A percentile compares a stretch with the other conserved stretches of the same genome.
These are phyloP conservation scores for Orbilia quercus DNA, from an alignment of 2,329 filamentous ascomycete genomes.

Conservation along the genomic window DNA sequence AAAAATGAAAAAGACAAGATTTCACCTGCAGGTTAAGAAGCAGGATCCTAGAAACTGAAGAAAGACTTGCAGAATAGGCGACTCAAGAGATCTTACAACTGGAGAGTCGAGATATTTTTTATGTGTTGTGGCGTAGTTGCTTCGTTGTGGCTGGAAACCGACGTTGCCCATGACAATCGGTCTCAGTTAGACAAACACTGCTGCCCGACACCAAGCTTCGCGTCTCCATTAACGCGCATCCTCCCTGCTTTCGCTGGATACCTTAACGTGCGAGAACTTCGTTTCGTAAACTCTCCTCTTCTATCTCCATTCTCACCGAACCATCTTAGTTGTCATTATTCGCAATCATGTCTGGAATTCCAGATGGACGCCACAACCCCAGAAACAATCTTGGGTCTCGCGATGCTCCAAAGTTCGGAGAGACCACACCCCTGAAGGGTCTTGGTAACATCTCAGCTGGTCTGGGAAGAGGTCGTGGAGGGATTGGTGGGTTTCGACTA, in stretches of 20 bases:
- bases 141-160: slow-evolving; percentile 13
- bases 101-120: no score
- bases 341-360: slow-evolving; percentile 45
- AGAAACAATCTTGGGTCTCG: slow-evolving; percentile 46
- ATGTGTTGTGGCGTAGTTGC: background rate
- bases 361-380: slow-evolving; percentile 37
- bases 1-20: background rate
- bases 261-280: no score
- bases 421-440: slow-evolving; percentile 55
- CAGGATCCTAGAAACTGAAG: background rate
- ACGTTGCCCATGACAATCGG: slow-evolving; percentile 55
- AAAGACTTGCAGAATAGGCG: background rate
- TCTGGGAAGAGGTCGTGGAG: slow-evolving; percentile 42
- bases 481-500: slow-evolving; percentile 20
- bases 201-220: slow-evolving; percentile 9
- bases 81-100: no score
- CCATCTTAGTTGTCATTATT: no score
- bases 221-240: slow-evolving; percentile 28
- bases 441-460: slow-evolving; percentile 34
- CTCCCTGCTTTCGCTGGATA: no score
- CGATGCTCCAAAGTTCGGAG: slow-evolving; percentile 49
- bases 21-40: background rate
- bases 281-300: no score
- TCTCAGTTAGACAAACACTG: slow-evolving; percentile 7
- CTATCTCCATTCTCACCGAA: background rate